Conservation (phyloP, 1,284 basidiomycete species). For the Tylopilus sp. region DNA sequence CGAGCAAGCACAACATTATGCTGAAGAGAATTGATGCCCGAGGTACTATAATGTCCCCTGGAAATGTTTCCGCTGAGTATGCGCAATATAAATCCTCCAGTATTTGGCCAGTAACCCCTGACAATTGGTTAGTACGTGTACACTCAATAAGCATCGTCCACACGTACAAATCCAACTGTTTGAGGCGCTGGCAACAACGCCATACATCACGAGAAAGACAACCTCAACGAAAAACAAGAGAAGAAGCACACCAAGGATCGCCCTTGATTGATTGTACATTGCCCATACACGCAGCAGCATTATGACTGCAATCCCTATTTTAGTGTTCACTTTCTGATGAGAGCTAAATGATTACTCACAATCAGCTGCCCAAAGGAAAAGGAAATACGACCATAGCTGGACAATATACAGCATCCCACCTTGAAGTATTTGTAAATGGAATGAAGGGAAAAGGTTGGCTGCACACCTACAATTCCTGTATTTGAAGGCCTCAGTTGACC, state of each 20-base stretch:
- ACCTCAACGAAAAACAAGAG: background rate
- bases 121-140: too few species aligned
- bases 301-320: slow-evolving; percentile 5
- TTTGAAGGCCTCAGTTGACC: background rate
- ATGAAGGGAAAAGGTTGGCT: too few species aligned
- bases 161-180: too few species aligned
- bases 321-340: background rate
- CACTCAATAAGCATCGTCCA: too few species aligned
- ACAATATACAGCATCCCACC: slow-evolving; percentile 6
- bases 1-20: too few species aligned
- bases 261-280: slow-evolving; percentile 19
- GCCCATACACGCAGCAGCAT: slow-evolving; percentile 24
- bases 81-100: too few species aligned
- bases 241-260: slow-evolving; percentile 11
- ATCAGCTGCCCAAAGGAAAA: slow-evolving; percentile 22
- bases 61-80: too few species aligned
- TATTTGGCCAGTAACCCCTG: too few species aligned
- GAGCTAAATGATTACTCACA: slow-evolving; percentile 9
- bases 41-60: too few species aligned
- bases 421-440: background rate
- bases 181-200: too few species aligned
- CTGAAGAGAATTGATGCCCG: too few species aligned
- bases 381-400: slow-evolving; percentile 5
- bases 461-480: slow-evolving; percentile 12
- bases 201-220: too few species aligned